Conservation (phyloP, 768 basidiomycete species). For the Kondoa subrosea region DNA sequence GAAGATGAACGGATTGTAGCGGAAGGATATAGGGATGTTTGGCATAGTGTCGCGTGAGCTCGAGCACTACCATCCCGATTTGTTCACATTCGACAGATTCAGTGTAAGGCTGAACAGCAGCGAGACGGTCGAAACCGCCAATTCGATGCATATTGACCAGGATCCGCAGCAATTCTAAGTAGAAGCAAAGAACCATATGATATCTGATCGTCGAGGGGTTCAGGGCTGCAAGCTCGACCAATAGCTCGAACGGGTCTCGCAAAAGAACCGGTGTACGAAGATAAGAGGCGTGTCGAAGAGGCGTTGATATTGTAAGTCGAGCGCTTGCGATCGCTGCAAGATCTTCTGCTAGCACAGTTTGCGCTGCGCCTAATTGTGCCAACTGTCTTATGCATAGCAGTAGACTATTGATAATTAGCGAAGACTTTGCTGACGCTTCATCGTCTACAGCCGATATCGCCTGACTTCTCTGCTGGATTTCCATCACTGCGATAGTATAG, state of each 20-base stretch:
- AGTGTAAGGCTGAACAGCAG: not conserved
- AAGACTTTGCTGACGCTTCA: too few relatives aligned
- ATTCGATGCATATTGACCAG: constrained; percentile 72
- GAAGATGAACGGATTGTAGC: not conserved
- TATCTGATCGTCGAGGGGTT: constrained; percentile 77
- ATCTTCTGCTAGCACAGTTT: too few relatives aligned
- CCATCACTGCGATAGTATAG: constrained; percentile 68
- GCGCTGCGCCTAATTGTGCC: too few relatives aligned
- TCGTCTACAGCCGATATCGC: not conserved
- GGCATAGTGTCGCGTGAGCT: not conserved
- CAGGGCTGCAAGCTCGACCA: constrained; percentile 78
- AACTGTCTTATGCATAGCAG: too few relatives aligned
- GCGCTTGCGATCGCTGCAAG: not conserved
- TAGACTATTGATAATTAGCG: too few relatives aligned
- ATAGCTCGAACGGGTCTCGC: constrained; percentile 72
- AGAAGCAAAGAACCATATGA: constrained; percentile 74
- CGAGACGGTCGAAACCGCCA: constrained; percentile 34
- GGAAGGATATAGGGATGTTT: not conserved
- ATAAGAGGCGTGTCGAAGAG: not conserved
- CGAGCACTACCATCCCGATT: not conserved
- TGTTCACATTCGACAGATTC: not conserved
- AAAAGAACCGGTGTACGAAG: constrained; percentile 72
- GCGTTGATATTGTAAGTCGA: not conserved
- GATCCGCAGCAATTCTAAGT: constrained; percentile 69
- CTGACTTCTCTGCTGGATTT: constrained; percentile 49